phyloP scores from a whole-genome alignment of 2,329 filamentous ascomycete genomes.

The Arachnomyces sp. region DNA sequence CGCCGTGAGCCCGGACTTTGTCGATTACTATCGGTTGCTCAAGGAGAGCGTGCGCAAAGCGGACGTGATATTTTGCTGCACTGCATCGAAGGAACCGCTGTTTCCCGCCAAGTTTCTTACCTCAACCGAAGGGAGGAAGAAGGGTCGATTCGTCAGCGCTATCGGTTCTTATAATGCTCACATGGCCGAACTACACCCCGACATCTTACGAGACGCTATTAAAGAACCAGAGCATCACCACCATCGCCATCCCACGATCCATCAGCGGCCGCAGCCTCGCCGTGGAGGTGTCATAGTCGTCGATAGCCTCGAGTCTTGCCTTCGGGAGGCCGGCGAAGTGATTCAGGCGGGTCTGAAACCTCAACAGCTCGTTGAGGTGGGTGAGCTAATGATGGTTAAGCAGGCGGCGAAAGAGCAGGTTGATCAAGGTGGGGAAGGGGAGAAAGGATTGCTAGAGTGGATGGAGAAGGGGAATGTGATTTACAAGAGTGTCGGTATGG shows the following conservation, averaged over 20 bases:
- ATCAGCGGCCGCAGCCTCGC: constrained; percentile 42
- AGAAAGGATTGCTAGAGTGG: constrained; percentile 49
- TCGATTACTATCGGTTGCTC: constrained; percentile 59
- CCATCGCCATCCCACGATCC: constrained; percentile 27
- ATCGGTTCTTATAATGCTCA: constrained; percentile 52
- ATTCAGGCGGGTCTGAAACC: constrained; percentile 67
- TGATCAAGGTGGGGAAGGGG: constrained; percentile 29
- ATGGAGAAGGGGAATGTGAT: constrained; percentile 57
- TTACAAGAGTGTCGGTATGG: constrained; percentile 62
- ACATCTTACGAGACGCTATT: constrained; percentile 61
- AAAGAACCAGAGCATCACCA: constrained; percentile 33
- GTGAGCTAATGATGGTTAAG: constrained; percentile 66
- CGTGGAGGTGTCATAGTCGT: constrained; percentile 56
- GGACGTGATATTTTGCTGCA: constrained; percentile 84
- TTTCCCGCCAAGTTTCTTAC: constrained; percentile 71
- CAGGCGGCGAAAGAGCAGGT: constrained; percentile 37
- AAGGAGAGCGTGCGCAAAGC: constrained; percentile 62
- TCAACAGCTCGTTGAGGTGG: constrained; percentile 75
- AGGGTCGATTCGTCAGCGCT: constrained; percentile 37
- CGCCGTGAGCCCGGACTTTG: constrained; percentile 62
- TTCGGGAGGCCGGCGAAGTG: constrained; percentile 81
- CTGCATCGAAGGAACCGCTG: constrained; percentile 63
- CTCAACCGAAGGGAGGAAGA: constrained; percentile 41
- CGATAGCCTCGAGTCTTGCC: constrained; percentile 66
- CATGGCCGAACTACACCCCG: constrained; percentile 78